These are phyloP conservation scores for Amaranthus tricolor DNA, from an alignment of 179 eudicot genomes.

Conservation along the genomic window DNA sequence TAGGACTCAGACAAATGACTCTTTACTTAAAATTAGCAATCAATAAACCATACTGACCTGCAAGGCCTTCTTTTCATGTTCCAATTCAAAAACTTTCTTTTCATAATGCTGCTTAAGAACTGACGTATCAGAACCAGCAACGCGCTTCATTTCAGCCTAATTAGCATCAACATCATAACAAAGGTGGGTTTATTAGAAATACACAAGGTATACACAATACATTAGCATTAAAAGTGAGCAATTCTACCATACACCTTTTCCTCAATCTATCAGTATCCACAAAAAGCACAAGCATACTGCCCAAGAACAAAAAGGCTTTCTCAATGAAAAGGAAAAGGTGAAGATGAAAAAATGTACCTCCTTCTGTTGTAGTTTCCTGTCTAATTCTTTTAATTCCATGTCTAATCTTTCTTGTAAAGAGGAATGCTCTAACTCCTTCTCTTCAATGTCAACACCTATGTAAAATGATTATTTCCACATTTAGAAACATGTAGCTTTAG, in stretches of 20 bases:
- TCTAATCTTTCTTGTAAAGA: conserved; percentile 88
- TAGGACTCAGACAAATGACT: conserved; percentile 12
- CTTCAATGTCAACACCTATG: conserved; percentile 69
- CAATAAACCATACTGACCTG: conserved; percentile 51
- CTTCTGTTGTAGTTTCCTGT: conserved; percentile 78
- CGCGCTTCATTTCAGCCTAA: conserved; percentile 95
- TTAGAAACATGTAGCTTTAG: background rate
- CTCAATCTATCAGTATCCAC: background rate
- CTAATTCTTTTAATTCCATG: conserved; percentile 82
- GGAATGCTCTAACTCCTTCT: conserved; percentile 88
- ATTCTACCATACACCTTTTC: background rate
- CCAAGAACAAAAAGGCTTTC: background rate
- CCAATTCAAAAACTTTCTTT: conserved; percentile 87
- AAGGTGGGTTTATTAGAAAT: background rate
- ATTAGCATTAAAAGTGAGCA: too few species aligned
- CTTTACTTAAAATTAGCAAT: background rate
- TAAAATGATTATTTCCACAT: background rate
- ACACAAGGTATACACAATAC: too few species aligned
- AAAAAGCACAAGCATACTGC: background rate
- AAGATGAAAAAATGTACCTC: conserved; percentile 51
- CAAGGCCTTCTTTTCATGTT: conserved; percentile 73
- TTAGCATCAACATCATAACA: background rate
- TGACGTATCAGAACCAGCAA: conserved; percentile 60
- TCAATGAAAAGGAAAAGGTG: background rate
- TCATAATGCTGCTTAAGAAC: conserved; percentile 86